Evolutionary conservation across 1,139 yeast species (phyloP), one percentile per base, ranked within the genome.

Genomic region (Debaryomyces coudertii): DNA sequence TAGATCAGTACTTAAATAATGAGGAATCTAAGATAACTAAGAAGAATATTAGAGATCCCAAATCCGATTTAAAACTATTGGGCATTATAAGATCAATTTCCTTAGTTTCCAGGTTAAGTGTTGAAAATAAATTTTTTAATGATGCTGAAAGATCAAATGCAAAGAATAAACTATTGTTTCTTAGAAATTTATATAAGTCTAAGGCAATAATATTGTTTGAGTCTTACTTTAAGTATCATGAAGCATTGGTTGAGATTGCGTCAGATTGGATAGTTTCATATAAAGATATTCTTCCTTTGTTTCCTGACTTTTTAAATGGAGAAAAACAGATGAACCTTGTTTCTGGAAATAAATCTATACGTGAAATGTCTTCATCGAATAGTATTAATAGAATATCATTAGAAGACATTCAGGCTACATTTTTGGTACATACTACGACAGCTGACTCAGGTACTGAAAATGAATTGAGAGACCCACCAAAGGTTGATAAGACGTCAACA

Each of bases 241-340:
- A 73, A 49, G 53, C 79, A 0, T 56, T 75, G 38, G 75, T 72
- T 2, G 77, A 65, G 3, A 69, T 73, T 25, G 65, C 76, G 8
- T 71, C 73, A 2, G 77, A 72, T 36, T 75, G 80, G 80, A 44
- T 74, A 11, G 56, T 73, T 1, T 62, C 73, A 1, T 68, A 65
- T 40, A 55, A 60, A 16, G 76, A 70, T 38, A 62, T 74, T 1
- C 57, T 75, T 12, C 54, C 55, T 2, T 51, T 74, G 25, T 75
- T 73, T 47, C 80, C 80, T 0, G 71, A 66, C 37, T 75, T 69
- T 49, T 49, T 75, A 20, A 69, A 68, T 54, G 71, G 68, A 1
- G 64, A 62, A 34, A 27, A 40, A 9, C 44, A 40, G 12, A 34
- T 45, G 24, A 46, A 35, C 24, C 15, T 18, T 18, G 15, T 40